Base-by-base conservation (phyloP, 805 yeast species). In the Candida nonsorbophila region DNA sequence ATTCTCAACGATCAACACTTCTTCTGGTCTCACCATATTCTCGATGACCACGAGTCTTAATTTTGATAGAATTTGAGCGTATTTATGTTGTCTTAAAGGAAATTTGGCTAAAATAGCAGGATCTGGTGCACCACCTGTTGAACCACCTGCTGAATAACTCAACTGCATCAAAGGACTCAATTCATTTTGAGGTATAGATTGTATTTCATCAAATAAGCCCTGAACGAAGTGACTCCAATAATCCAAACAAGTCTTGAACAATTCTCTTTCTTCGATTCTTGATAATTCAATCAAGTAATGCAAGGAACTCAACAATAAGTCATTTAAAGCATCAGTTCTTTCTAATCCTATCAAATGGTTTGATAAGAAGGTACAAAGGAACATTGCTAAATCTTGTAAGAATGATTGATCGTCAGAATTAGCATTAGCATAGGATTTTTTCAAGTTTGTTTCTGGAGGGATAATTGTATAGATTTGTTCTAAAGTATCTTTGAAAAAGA, bases 11-110 rank as follows among this genome's bases (percentile, higher is more conserved):
- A 92, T 77, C 33, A 92, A 70, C 32, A 92, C 98, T 62, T 92
- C 99, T 58, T 92, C 98, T 3, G 99, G 99, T 55, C 95, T 79
- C 1, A 85, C 98, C 98, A 92, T 92, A 48, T 84, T 84, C 59
- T 88, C 97, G 48, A 92, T 92, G 51, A 92, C 81, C n/a, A 94
- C 95, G 37, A 82, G 67, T 59, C 99, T 77, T 47, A 92, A 69
- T 49, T 79, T 79, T 4, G 96, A 79, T 44, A 92, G 71, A 24
- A 92, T 67, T 15, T 74, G 73, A n/a, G 77, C 66, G 52, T 92
- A 92, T 30, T 74, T 74, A 58, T 90, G 94, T 53, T 82, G 86
- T 55, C 97, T 80, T 34, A 90, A 70, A 6, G 94, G 88, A 55
- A 72, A 79, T 45, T 77, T 77, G n/a, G 79, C 79, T 42, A 88